These are phyloP conservation scores for Cladosporium phlei DNA, from an alignment of 2,329 filamentous ascomycete genomes.

Conservation along the genomic window DNA sequence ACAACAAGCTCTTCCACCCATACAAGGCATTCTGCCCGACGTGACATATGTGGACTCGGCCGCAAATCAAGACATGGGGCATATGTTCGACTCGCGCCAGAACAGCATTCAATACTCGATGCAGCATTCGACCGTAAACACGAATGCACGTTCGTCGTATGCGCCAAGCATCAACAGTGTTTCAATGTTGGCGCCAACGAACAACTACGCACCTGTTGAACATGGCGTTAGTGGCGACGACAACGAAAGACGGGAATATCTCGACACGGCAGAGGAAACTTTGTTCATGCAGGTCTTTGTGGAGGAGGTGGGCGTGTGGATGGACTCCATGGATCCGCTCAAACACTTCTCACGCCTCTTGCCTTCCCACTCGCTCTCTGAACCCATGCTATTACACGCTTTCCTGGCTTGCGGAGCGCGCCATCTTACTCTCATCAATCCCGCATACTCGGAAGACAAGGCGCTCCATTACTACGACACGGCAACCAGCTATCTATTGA, in stretches of 20 bases:
- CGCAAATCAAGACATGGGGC: constrained; percentile 29
- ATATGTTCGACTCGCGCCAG: constrained; percentile 34
- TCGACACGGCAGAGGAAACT: constrained; percentile 72
- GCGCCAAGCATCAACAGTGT: constrained; percentile 17
- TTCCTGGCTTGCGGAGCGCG: constrained; percentile 83
- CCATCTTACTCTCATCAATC: constrained; percentile 68
- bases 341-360: constrained; percentile 80
- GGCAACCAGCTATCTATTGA: constrained; percentile 72
- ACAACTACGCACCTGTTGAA: not conserved
- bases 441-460: constrained; percentile 68
- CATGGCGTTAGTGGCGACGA: not conserved
- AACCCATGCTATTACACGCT: constrained; percentile 84
- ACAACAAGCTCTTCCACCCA: constrained; percentile 48
- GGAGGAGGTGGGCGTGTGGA: constrained; percentile 85
- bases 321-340: constrained; percentile 81
- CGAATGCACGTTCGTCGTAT: constrained; percentile 22
- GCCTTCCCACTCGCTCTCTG: constrained; percentile 75
- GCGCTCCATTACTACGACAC: constrained; percentile 80
- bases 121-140: constrained; percentile 20
- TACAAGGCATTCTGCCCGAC: constrained; percentile 46
- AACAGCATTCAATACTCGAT: constrained; percentile 26
- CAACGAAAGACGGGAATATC: constrained; percentile 53
- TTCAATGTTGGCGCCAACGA: constrained; percentile 1
- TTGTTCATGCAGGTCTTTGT: constrained; percentile 90
- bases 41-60: constrained; percentile 33